Base-by-base conservation (phyloP, 2,329 filamentous ascomycete species). In the Fusarium solani-melongenae region DNA sequence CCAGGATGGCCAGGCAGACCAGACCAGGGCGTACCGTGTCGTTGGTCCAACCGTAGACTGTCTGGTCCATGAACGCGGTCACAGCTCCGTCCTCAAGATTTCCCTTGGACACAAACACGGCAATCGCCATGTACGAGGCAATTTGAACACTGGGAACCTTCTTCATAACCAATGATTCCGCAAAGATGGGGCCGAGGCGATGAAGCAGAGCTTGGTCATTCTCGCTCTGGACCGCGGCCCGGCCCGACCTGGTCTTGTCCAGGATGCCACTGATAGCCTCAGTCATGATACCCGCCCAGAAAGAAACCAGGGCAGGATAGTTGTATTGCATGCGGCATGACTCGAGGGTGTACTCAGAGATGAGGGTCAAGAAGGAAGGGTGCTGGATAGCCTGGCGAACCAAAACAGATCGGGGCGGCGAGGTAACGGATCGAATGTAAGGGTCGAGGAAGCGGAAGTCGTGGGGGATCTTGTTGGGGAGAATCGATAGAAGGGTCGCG, bases 231-330 rank as follows among this genome's bases (percentile, higher is more conserved):
- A 97, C 88, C 69, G 91, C 90, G 73, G 88, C 88, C 73, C 94
- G 89, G 62, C 95, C 95, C 2, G 94, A 95, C 74, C 90, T 91
- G 70, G 91, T 88, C 63, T 88, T 89, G 77, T 97, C 94, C 66
- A 98, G 84, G 86, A 96, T 94, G 33, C 91, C 92, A 71, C 94
- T 93, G 67, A 97, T 88, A 12, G 95, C 92, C 82, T 99, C 95
- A 0, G 94, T 94, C 81, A 93, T 92, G 60, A 98, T 87, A 53
- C 94, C 93, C 6, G 93, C 94, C 96, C 96, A 99, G 81, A 99
- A 98, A 0, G 94, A 92, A 63, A 98, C 84, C 67, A 98, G 84
- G 2, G 91, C 90, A 41, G 94, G 90, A 76, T 96, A 93, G 62
- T 96, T 91, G 66, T 94, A 92, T 62, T 91, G 89, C 44, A 89